Evolutionary conservation across 2,329 filamentous ascomycete genomes (phyloP).

Genomic region (Epichloe festucae): DNA sequence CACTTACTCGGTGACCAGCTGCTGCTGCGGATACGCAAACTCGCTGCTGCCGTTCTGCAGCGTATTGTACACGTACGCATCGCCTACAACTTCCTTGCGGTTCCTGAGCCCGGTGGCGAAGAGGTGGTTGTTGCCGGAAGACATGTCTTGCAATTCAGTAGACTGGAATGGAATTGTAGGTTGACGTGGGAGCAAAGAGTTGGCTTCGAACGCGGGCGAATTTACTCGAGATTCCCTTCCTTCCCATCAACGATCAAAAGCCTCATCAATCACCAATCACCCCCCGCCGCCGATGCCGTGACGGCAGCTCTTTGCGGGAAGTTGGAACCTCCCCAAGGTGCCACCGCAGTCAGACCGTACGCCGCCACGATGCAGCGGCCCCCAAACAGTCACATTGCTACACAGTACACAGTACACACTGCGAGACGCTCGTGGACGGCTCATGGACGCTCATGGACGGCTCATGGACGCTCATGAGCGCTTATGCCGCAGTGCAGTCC

Average conservation of each 20-base stretch:
- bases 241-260: too few relatives aligned
- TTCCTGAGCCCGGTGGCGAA: constrained; percentile 47
- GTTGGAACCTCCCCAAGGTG: too few relatives aligned
- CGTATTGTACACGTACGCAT: constrained; percentile 43
- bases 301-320: too few relatives aligned
- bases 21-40: constrained; percentile 24
- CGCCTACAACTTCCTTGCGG: constrained; percentile 43
- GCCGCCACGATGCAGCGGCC: neutral
- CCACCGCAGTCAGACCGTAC: too few relatives aligned
- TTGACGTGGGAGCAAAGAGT: too few relatives aligned
- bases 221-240: too few relatives aligned
- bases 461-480: neutral
- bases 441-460: neutral
- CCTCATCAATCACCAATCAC: too few relatives aligned
- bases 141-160: neutral
- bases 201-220: too few relatives aligned
- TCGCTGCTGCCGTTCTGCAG: constrained; percentile 29
- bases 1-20: constrained; percentile 40
- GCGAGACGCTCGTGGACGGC: neutral
- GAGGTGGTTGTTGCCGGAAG: constrained; percentile 16
- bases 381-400: neutral
- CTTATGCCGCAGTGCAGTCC: neutral
- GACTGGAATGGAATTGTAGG: too few relatives aligned
- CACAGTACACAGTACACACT: neutral
- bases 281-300: too few relatives aligned